Evolutionary conservation across 1,284 basidiomycete genomes (phyloP), one percentile per base, ranked within the genome.

Genomic region (Heliocybe sulcata): DNA sequence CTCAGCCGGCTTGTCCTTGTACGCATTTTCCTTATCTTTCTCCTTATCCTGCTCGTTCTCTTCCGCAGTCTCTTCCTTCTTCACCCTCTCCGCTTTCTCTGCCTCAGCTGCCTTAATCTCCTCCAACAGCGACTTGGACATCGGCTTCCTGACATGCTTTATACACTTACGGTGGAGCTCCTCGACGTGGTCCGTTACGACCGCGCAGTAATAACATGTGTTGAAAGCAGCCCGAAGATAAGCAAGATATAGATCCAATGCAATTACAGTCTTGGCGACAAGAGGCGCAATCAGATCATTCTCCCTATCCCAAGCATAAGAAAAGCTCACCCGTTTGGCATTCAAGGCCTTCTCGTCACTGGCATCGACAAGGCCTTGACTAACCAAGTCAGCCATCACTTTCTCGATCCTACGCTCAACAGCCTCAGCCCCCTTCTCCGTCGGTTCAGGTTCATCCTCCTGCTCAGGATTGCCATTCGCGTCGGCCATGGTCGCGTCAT

Each of bases 191-290:
- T 95, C 89, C 67, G 86, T 89, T 61, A 91, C 82, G 67, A 92
- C 86, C 63, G 90, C 86, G 76, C 94, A 98, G 74, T 98, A 98
- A 73, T 94, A 98, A 80, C 95, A 95, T 66, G 90, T 86, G 79
- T 92, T 81, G 72, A 89, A 93, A 53, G 87, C 90, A 67, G 81
- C 78, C 63, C 92, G 87, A 65, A 94, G 74, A 71, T 93, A 93
- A 54, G 84, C 82, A 69, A 94, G 76, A 69, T 92, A 91, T 69
- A 94, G 71, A 74, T 95, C 92, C 69, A 94, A 78, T 63, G 88
- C 79, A 65, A 90, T 75, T 64, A 82, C 79, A 66, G 79, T 79
- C 87, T 91, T 35, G 11, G 10, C 11, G 6, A 31, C 48, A 29
- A 50, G 26, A 20, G 12, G 14, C 9, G 8, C 31, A 14, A 20